Conservation (phyloP, 225 moss, liverwort and hornwort species). For the Physcomitrium patens region DNA sequence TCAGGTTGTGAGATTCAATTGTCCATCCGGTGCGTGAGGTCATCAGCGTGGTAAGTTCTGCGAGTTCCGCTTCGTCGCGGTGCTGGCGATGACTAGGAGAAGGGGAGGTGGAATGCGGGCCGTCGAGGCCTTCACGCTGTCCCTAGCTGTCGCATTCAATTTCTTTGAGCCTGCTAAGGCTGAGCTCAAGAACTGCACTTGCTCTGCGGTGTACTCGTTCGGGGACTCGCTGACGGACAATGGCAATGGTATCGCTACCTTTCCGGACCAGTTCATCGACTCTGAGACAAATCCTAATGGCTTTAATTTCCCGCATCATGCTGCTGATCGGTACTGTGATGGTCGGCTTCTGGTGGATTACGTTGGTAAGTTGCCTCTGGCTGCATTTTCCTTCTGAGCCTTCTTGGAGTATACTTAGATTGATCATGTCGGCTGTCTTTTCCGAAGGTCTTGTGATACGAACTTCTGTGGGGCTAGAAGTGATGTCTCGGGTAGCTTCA, state of each 20-base stretch:
- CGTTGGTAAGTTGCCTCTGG: constrained; percentile 33
- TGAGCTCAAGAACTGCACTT: constrained; percentile 46
- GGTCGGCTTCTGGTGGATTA: constrained; percentile 63
- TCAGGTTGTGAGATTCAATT: too few species aligned
- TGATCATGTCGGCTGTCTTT: not conserved
- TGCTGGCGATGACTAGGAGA: too few species aligned
- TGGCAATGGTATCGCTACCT: constrained; percentile 60
- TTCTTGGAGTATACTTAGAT: not conserved
- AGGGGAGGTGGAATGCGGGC: too few species aligned
- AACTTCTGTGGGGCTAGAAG: too few species aligned
- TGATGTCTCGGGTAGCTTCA: too few species aligned
- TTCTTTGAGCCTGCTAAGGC: not conserved
- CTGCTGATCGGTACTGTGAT: constrained; percentile 70
- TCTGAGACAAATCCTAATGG: constrained; percentile 52
- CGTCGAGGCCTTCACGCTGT: not conserved
- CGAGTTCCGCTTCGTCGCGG: too few species aligned
- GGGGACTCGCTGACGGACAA: constrained; percentile 62
- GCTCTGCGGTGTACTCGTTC: constrained; percentile 57
- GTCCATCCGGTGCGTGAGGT: too few species aligned
- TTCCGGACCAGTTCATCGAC: constrained; percentile 49
- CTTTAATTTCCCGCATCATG: constrained; percentile 56
- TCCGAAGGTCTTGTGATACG: not conserved
- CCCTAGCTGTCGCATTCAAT: constrained; percentile 14
- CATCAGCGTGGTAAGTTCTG: too few species aligned
- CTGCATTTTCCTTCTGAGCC: not conserved